Base-by-base conservation (phyloP, 441 rosid genomes). In the Gossypium lobatum region DNA sequence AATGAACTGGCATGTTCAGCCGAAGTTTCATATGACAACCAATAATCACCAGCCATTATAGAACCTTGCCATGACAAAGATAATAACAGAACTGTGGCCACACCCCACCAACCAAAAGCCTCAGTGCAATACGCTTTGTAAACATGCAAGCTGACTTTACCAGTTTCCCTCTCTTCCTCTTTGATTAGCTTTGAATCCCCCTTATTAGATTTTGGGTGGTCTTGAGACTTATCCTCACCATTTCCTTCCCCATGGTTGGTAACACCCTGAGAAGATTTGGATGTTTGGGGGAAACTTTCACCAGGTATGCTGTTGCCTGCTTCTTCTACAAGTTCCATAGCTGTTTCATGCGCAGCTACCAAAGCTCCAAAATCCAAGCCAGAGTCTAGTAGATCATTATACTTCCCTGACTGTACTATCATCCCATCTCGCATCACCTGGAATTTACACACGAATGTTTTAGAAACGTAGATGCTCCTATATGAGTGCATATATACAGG, bases 71-170 rank as follows among this genome's bases (percentile, higher is more conserved):
- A 95, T 18, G 83, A 0, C 2, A 95, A 4, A 55, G 99, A 95
- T 68, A 95, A 70, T 17, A 87, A 69, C 75, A 93, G 18, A 16
- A 90, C 92, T 7, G 76, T 74, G 31, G 75, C 75, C 13, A 84
- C 85, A 3, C 98, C 99, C 93, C 97, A 89, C 99, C 99, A 95
- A n/a, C 99, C 99, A 74, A 79, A 95, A n/a, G 98, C 98, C 80
- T 88, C 95, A 0, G 97, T 91, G 73, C 73, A 82, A 83, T 93
- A 95, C 48, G 83, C 78, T 81, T 89, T 93, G 80, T 95, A 95
- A 31, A 95, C 97, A 1, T 71, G 74, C 70, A 84, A 64, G 80
- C 93, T 89, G 23, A 95, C 91, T 74, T 82, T 86, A 28, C 99
- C 98, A 0, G 88, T 87, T 78, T 84, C 99, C 73, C 89, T 84